These are phyloP conservation scores for Mortierella claussenii DNA, from an alignment of 192 early-diverging fungal genomes.

Conservation along the genomic window DNA sequence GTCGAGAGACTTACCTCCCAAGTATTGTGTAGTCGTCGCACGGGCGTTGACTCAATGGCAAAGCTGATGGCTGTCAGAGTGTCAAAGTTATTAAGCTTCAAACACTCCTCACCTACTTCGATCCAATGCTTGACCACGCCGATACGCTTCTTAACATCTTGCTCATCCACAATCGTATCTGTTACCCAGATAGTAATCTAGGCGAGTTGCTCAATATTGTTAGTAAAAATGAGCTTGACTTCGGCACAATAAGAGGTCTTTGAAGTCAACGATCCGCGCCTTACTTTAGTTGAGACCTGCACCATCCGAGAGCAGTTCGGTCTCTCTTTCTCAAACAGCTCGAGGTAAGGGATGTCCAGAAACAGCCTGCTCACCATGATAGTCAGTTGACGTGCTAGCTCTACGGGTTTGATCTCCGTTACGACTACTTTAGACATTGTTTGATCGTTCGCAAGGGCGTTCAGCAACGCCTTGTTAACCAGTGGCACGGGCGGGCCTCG, in stretches of 20 bases:
- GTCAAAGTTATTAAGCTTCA: constrained; percentile 50
- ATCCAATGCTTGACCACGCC: constrained; percentile 81
- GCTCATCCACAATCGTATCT: constrained; percentile 75
- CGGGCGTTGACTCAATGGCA: constrained; percentile 42
- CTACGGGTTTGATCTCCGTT: constrained; percentile 80
- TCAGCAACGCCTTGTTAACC: constrained; percentile 39
- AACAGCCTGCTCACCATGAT: constrained; percentile 79
- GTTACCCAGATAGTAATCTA: constrained; percentile 66
- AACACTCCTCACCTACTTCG: constrained; percentile 68
- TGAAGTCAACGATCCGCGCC: constrained; percentile 29
- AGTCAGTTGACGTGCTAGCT: constrained; percentile 88
- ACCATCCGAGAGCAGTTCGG: constrained; percentile 60
- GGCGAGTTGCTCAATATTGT: not conserved
- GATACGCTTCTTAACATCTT: constrained; percentile 75
- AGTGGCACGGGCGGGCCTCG: constrained; percentile 27
- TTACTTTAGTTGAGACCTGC: constrained; percentile 80
- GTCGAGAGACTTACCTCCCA: constrained; percentile 46
- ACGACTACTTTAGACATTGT: constrained; percentile 54
- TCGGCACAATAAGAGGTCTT: not conserved
- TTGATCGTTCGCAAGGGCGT: constrained; percentile 17
- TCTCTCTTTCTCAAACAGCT: constrained; percentile 77
- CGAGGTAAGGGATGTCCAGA: constrained; percentile 73
- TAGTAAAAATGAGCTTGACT: constrained; percentile 59
- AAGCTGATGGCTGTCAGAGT: constrained; percentile 38
- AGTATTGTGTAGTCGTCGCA: constrained; percentile 40